These are phyloP conservation scores for Epichloe uncinata DNA, from an alignment of 2,329 filamentous ascomycete species.

Conservation along the genomic window DNA sequence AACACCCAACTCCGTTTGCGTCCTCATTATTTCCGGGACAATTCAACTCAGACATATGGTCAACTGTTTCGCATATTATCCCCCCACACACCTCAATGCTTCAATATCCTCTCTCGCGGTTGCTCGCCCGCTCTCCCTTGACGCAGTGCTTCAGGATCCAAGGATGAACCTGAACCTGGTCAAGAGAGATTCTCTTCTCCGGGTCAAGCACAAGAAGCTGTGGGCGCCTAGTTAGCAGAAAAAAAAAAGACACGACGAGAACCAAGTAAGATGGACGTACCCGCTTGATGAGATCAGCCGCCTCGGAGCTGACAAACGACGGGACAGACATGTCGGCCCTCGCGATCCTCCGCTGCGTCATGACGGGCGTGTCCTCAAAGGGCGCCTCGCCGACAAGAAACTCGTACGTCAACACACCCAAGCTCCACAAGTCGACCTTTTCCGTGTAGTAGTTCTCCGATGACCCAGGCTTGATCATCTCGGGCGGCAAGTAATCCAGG, in stretches of 20 bases:
- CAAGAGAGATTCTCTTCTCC: conserved; percentile 80
- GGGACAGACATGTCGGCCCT: conserved; percentile 88
- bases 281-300: conserved; percentile 81
- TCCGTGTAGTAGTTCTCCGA: conserved; percentile 84
- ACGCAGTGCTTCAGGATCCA: conserved; percentile 96
- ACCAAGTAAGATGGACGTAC: conserved; percentile 33
- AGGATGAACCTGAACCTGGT: conserved; percentile 78
- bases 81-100: conserved; percentile 8
- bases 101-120: conserved; percentile 31
- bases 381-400: conserved; percentile 93
- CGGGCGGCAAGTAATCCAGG: conserved; percentile 89
- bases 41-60: conserved; percentile 3
- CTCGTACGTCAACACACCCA: conserved; percentile 92
- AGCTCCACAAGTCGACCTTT: conserved; percentile 92
- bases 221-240: conserved; percentile 12
- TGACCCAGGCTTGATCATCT: conserved; percentile 81
- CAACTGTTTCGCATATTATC: conserved; percentile 4
- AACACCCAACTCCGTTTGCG: conserved; percentile 5
- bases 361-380: conserved; percentile 88
- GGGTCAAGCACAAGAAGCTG: conserved; percentile 84
- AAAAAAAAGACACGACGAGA: background rate
- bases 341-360: conserved; percentile 85
- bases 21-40: conserved; percentile 4
- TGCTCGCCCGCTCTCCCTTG: conserved; percentile 41
- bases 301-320: conserved; percentile 79